Evolutionary conservation across 2,329 filamentous ascomycete genomes (phyloP).

Genomic region (Alternaria triticina): DNA sequence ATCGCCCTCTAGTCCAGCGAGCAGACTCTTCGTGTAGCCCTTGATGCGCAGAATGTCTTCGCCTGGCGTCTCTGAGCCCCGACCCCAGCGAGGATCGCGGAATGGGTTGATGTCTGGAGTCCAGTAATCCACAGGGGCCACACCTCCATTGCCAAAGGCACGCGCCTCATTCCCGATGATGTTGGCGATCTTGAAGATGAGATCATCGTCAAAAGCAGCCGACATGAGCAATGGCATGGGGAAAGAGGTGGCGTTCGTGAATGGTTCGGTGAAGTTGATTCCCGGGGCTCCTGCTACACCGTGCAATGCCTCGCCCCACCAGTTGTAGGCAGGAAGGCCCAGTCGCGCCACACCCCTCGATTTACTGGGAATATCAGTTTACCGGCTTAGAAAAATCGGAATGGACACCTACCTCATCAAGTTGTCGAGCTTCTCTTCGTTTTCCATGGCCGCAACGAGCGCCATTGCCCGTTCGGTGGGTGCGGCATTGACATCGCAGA

Average conservation of each 20-base stretch:
- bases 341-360: constrained; percentile 61
- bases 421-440: constrained; percentile 58
- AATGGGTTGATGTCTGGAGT: constrained; percentile 73
- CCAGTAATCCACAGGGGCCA: constrained; percentile 63
- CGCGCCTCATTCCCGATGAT: constrained; percentile 67
- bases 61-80: constrained; percentile 64
- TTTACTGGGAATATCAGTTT: constrained; percentile 55
- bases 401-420: constrained; percentile 22
- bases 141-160: constrained; percentile 67
- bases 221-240: constrained; percentile 68
- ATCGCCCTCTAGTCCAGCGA: constrained; percentile 30
- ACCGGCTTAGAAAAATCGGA: too few relatives aligned
- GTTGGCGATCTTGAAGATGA: constrained; percentile 64
- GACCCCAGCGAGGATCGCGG: constrained; percentile 68
- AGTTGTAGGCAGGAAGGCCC: constrained; percentile 62
- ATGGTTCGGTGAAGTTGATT: constrained; percentile 62
- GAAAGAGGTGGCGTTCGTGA: constrained; percentile 68
- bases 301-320: constrained; percentile 66
- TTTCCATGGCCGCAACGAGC: constrained; percentile 58
- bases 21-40: constrained; percentile 49
- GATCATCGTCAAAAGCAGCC: constrained; percentile 68
- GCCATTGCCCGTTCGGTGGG: constrained; percentile 53
- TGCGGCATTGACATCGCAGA: constrained; percentile 56
- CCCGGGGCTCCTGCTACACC: constrained; percentile 64
- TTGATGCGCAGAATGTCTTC: constrained; percentile 62